These are phyloP conservation scores for Aspergillus uvarum DNA, from an alignment of 2,329 filamentous ascomycete species.

Conservation along the genomic window DNA sequence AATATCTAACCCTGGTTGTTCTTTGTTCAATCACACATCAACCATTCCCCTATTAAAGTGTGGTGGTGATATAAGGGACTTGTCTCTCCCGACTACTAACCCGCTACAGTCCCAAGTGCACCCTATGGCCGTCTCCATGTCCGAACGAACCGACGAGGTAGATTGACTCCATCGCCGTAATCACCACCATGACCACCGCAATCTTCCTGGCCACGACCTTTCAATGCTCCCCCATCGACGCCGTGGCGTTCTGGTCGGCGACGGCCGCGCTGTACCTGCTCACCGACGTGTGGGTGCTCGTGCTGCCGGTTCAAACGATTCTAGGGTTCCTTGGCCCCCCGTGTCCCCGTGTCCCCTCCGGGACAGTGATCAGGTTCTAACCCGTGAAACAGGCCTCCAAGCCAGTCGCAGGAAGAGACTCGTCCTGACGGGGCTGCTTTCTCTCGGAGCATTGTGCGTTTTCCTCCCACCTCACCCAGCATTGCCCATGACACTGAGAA, in stretches of 20 bases:
- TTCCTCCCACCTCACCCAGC: background rate
- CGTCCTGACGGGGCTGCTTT: conserved; percentile 1
- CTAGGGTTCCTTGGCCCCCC: background rate
- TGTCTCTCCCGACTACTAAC: no score
- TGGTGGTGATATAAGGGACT: no score
- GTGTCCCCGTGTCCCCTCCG: no score
- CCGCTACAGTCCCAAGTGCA: no score
- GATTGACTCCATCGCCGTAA: background rate
- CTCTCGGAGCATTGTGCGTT: conserved; percentile 2
- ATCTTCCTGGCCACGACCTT: conserved; percentile 14
- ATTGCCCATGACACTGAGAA: no score
- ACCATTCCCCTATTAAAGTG: no score
- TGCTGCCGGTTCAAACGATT: conserved; percentile 8
- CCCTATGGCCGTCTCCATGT: no score
- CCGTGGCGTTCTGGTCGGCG: conserved; percentile 14
- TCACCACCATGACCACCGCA: conserved; percentile 14
- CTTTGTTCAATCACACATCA: no score
- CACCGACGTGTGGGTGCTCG: conserved; percentile 15
- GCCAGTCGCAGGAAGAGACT: background rate
- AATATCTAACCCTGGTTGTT: no score
- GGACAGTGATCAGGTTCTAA: no score
- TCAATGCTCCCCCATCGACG: conserved; percentile 10
- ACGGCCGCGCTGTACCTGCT: conserved; percentile 6
- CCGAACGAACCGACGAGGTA: no score
- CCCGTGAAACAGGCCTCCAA: background rate